phyloP scores from a whole-genome alignment of 2,329 filamentous ascomycete species.

The Aspergillus transmontanensis region DNA sequence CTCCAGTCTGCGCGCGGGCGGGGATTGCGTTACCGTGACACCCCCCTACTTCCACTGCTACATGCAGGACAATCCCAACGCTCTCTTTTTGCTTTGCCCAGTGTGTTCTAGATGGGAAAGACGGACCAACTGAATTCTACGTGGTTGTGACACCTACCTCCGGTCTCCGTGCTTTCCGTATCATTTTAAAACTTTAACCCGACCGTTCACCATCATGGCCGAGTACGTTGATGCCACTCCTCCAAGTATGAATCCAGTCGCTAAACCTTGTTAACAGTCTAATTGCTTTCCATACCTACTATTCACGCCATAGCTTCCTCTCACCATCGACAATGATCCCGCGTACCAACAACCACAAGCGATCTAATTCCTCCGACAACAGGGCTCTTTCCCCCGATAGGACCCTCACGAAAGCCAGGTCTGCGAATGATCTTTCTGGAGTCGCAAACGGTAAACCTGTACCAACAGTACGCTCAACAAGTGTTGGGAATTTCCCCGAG shows the following conservation, averaged over 20 bases:
- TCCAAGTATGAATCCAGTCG: background rate
- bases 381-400: slow-evolving; percentile 38
- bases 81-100: slow-evolving; percentile 13
- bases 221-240: slow-evolving; percentile 36
- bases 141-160: slow-evolving; percentile 19
- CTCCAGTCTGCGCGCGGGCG: slow-evolving; percentile 27
- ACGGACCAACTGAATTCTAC: slow-evolving; percentile 13
- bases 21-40: slow-evolving; percentile 21
- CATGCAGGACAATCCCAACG: slow-evolving; percentile 23
- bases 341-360: slow-evolving; percentile 38
- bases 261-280: slow-evolving; percentile 32
- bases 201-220: slow-evolving; percentile 34
- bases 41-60: slow-evolving; percentile 11
- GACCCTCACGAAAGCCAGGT: slow-evolving; percentile 48
- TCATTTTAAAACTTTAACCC: slow-evolving; percentile 20
- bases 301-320: slow-evolving; percentile 37
- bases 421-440: slow-evolving; percentile 44
- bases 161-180: slow-evolving; percentile 19
- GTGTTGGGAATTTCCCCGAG: slow-evolving; percentile 37
- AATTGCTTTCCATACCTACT: slow-evolving; percentile 42
- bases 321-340: slow-evolving; percentile 42
- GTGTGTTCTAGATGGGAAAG: slow-evolving; percentile 21
- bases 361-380: slow-evolving; percentile 40
- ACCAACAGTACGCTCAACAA: slow-evolving; percentile 26
- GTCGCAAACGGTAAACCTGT: slow-evolving; percentile 32